Evolutionary conservation across 2,329 filamentous ascomycete genomes (phyloP), one percentile per base, ranked within the genome.

Genomic region (Pseudonectria buxi): DNA sequence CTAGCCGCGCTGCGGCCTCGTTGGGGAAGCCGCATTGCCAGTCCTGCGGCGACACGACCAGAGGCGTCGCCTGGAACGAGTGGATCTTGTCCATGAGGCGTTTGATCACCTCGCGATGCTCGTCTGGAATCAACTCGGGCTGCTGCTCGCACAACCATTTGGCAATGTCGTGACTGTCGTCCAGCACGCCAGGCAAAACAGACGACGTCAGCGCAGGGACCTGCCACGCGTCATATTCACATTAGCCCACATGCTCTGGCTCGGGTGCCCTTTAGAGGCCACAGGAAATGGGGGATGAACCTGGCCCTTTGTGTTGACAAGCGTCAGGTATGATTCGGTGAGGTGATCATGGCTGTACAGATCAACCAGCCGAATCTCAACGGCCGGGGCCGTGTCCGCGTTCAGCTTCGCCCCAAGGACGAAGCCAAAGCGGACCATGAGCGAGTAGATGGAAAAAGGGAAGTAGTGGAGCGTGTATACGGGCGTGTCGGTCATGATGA

Each of bases 391-490:
- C 25, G 45, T 51, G 13, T 45, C 44, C 2, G 47, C 43, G 25
- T 51, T 53, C 13, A 56, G 30, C 15, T 26, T 36, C 32, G 41
- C 36, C 4, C 51, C 55, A 9, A 58, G 39, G 12, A 46, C 49
- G 14, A 57, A 45, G 14, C 43, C 50, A 37, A 57, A 56, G 12
- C 51, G 51, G n/a, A 48, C 47, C 46, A 56, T 52, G 13, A 57
- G 44, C 7, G 56, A 57, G 33, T 59, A 57, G 10, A 57, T 38
- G 3, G 53, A 57, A 35, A 52, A 57, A 5, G 51, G 49, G 13
- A 49, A 59, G 37, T 51, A 54, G 32, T 57, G 48, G 33, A 59
- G 45, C 24, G 48, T 56, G 32, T 50, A 55, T n/a, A 44, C 30
- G 13, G 40, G 39, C 12, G 34, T 15, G 18, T 42, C 42, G 12